These are phyloP conservation scores for Ramaria rubella DNA, from an alignment of 768 basidiomycete species.

Conservation along the genomic window DNA sequence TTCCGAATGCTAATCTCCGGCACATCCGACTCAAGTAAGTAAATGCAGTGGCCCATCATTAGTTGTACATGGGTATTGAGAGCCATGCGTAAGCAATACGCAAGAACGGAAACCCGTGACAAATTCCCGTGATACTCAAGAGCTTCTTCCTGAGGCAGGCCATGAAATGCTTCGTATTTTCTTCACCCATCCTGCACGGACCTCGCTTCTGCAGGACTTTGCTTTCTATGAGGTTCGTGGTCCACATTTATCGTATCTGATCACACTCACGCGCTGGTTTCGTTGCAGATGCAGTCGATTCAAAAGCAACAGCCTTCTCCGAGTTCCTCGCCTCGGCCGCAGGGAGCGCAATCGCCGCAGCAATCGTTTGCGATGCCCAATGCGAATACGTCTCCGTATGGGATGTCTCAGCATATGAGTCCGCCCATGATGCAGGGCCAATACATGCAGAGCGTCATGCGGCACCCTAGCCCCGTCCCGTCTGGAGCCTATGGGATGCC, in stretches of 20 bases:
- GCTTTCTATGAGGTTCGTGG: conserved; percentile 77
- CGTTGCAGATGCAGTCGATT: conserved; percentile 68
- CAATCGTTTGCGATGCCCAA: conserved; percentile 43
- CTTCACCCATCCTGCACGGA: conserved; percentile 86
- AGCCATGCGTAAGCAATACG: conserved; percentile 68
- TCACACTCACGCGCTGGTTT: background rate
- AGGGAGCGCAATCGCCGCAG: conserved; percentile 29
- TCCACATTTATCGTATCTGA: background rate
- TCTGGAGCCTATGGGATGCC: conserved; percentile 1
- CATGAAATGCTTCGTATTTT: conserved; percentile 96
- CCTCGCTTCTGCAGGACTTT: conserved; percentile 89
- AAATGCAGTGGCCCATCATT: background rate
- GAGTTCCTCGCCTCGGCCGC: conserved; percentile 29
- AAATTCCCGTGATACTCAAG: conserved; percentile 96
- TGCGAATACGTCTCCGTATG: conserved; percentile 50
- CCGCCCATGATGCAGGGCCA: conserved; percentile 63
- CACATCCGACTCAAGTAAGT: conserved; percentile 83
- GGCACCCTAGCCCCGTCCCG: conserved; percentile 52
- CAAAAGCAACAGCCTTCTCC: conserved; percentile 55
- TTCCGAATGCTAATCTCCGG: conserved; percentile 80
- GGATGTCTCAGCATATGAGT: conserved; percentile 32
- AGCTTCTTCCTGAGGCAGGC: conserved; percentile 91
- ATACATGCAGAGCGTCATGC: conserved; percentile 82
- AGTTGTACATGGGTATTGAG: conserved; percentile 15
- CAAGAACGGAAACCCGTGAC: conserved; percentile 98